Evolutionary conservation across 108 stramenopile species (phyloP), one percentile per base, ranked within the genome.

Genomic region (Pseudonitzschia multistriata): DNA sequence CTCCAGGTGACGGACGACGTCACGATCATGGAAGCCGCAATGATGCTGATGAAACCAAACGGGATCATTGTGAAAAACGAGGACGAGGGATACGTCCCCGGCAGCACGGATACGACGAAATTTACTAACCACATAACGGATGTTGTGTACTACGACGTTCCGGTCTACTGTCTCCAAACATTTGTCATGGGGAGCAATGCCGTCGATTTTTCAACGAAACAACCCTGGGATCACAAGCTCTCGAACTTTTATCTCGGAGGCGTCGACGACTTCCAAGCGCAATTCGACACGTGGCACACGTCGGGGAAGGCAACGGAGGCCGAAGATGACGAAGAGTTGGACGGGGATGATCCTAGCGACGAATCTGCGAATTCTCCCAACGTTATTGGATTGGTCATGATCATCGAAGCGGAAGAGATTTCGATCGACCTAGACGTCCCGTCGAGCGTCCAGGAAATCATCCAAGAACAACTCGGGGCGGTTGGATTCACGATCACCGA

Each of bases 11-110:
- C 85, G 0, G 79, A 86, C 36, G 79, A 85, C 25, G 66, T 92
- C 2, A 85, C 88, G 70, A 84, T 95, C 62, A 79, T 95, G 68
- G 78, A 85, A n/a, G 88, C 91, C 1, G 69, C 86, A 2, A 67
- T 79, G 55, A 66, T 95, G 50, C 73, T 95, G 37, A 67, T 92
- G 71, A 89, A 88, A 66, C 89, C 91, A 0, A 79, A 88, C 48
- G 94, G 94, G 11, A 89, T 95, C 47, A 81, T 95, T 49, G 83
- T 91, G 24, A 95, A 95, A 79, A 92, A 95, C 64, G 94, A 84
- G 31, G 64, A 65, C 34, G 37, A 60, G 37, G 54, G 45, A 39
- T 74, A 71, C 37, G 24, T 66, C 14, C 53, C 55, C 21, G 62
- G 70, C 1, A 39, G 53, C 28, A 59, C 57, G 35, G 35, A 59